Evolutionary conservation across 306 rosid genomes (phyloP).

Genomic region (Vigna trinervia): DNA sequence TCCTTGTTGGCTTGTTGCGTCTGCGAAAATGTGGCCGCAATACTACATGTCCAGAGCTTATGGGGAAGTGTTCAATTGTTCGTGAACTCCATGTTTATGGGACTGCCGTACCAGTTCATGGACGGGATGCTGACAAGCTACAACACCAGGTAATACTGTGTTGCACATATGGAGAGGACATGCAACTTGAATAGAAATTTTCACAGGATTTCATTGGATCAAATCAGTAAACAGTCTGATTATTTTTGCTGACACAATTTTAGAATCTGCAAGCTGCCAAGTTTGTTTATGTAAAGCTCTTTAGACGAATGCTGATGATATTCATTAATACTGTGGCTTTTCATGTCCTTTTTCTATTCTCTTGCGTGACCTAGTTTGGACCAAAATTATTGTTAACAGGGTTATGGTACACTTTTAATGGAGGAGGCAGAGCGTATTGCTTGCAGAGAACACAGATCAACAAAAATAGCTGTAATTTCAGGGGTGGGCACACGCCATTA

Average conservation of each 20-base stretch:
- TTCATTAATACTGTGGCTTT: neutral
- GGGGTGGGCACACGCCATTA: constrained; percentile 98
- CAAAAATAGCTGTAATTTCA: constrained; percentile 86
- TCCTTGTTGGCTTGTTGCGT: constrained; percentile 90
- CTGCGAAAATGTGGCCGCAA: constrained; percentile 86
- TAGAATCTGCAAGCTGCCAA: neutral
- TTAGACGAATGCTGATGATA: neutral
- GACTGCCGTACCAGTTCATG: constrained; percentile 99
- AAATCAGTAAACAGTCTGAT: neutral
- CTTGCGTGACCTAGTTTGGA: constrained; percentile 6
- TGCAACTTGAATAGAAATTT: neutral
- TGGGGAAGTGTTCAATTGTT: constrained; percentile 87
- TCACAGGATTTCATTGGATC: constrained; percentile 21
- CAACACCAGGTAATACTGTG: constrained; percentile 86
- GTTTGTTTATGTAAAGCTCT: constrained; percentile 10
- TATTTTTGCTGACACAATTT: neutral
- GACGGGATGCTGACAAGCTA: constrained; percentile 89
- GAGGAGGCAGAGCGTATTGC: constrained; percentile 95
- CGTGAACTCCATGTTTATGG: constrained; percentile 99
- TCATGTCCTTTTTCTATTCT: neutral
- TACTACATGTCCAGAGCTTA: constrained; percentile 83
- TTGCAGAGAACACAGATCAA: constrained; percentile 77
- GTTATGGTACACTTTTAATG: constrained; percentile 97
- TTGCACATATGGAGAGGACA: constrained; percentile 25
- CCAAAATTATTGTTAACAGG: constrained; percentile 54